These are phyloP conservation scores for Panaeolus papilionaceus DNA, from an alignment of 768 basidiomycete genomes.

Conservation along the genomic window DNA sequence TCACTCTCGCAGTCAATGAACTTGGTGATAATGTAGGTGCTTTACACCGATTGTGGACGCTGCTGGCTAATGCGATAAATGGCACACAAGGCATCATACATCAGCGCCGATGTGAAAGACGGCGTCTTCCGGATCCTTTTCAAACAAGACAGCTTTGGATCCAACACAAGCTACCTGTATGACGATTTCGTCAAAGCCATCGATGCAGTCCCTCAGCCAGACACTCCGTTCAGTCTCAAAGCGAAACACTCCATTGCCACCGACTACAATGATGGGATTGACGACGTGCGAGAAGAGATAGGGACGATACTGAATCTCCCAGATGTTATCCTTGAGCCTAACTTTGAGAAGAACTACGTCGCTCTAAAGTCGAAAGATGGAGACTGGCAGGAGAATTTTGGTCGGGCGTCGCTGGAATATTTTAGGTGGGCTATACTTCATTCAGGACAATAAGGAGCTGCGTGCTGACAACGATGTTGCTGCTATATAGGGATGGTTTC, in stretches of 20 bases:
- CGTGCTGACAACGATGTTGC: background rate
- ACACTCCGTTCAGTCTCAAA: conserved; percentile 34
- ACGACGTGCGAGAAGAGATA: conserved; percentile 35
- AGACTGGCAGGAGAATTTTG: conserved; percentile 36
- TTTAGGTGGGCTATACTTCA: conserved; percentile 31
- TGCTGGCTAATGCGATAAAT: background rate
- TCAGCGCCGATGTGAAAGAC: conserved; percentile 43
- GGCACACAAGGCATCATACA: conserved; percentile 33
- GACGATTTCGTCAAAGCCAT: conserved; percentile 38
- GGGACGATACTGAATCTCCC: conserved; percentile 34
- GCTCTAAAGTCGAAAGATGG: conserved; percentile 34
- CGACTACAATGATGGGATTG: conserved; percentile 37
- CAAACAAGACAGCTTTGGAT: conserved; percentile 36
- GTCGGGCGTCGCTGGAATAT: conserved; percentile 33
- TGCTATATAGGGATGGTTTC: conserved; percentile 34
- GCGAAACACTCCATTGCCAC: conserved; percentile 41
- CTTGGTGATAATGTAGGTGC: conserved; percentile 34
- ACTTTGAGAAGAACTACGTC: conserved; percentile 43
- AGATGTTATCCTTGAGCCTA: conserved; percentile 43
- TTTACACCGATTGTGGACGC: background rate
- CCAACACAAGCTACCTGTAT: conserved; percentile 34
- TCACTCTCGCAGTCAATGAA: conserved; percentile 40
- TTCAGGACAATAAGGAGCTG: background rate
- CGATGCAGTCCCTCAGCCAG: conserved; percentile 38
- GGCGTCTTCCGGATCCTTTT: conserved; percentile 48